Percentiles rank a stretch among this genome's conserved stretches.
Conservation (phyloP, 2,329 filamentous ascomycete genomes). For the Aureobasidium sp. region DNA sequence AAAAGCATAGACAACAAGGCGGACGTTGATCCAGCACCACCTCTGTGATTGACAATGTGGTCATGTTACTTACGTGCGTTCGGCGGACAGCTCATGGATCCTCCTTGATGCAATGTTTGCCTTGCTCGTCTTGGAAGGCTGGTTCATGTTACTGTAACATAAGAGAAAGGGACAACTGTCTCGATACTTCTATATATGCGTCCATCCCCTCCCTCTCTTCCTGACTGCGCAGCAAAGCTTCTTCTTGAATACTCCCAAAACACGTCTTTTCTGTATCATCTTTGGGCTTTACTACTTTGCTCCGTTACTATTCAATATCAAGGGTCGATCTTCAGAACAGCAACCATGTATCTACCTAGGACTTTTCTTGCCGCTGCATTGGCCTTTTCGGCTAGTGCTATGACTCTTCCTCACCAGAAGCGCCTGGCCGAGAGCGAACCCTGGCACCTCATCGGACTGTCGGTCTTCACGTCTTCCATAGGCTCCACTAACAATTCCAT, state of each 20-base stretch:
- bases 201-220: neutral
- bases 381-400: neutral
- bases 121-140: neutral
- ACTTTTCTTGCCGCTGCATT: constrained; percentile 11
- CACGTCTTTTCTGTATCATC: too few species aligned
- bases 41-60: neutral
- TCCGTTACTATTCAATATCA: too few species aligned
- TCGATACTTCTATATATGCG: neutral
- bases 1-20: neutral
- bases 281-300: neutral
- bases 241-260: neutral
- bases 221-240: neutral
- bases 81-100: neutral
- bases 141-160: neutral
- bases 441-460: constrained; percentile 22
- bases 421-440: constrained; percentile 19
- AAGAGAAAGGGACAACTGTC: neutral
- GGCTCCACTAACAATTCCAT: constrained; percentile 17
- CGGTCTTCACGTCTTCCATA: constrained; percentile 18
- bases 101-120: neutral
- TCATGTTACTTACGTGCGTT: neutral
- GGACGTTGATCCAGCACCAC: neutral
- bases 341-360: neutral
- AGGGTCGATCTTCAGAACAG: neutral
- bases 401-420: constrained; percentile 15